These are phyloP conservation scores for Bipolaris oryzae DNA, from an alignment of 2,329 filamentous ascomycete species.

Conservation along the genomic window DNA sequence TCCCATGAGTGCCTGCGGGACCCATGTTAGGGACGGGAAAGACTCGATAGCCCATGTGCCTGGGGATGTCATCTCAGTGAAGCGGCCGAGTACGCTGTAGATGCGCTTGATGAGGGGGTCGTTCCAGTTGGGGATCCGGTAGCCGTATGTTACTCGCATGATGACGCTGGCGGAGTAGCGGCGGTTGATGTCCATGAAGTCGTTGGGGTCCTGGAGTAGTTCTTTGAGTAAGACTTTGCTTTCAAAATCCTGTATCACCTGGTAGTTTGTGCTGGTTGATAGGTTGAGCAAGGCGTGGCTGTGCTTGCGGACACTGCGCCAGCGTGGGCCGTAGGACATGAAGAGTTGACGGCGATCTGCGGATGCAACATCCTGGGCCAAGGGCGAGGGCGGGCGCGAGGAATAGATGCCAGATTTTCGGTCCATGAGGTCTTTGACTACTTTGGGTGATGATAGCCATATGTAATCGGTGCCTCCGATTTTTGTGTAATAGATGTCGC, in stretches of 20 bases:
- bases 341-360: slow-evolving; percentile 56
- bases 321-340: slow-evolving; percentile 49
- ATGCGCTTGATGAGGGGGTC: slow-evolving; percentile 42
- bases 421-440: slow-evolving; percentile 62
- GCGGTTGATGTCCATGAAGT: slow-evolving; percentile 41
- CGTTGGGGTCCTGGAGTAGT: slow-evolving; percentile 45
- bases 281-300: slow-evolving; percentile 42
- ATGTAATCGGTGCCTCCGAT: slow-evolving; percentile 51
- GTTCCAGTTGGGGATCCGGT: slow-evolving; percentile 42
- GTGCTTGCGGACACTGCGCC: slow-evolving; percentile 48
- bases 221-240: slow-evolving; percentile 54
- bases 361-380: slow-evolving; percentile 53
- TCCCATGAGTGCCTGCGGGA: slow-evolving; percentile 41
- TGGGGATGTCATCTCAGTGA: slow-evolving; percentile 40
- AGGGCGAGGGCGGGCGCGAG: slow-evolving; percentile 48
- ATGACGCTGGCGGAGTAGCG: slow-evolving; percentile 44
- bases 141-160: slow-evolving; percentile 45
- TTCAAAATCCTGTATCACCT: slow-evolving; percentile 55
- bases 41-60: slow-evolving; percentile 38
- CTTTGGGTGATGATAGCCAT: slow-evolving; percentile 54
- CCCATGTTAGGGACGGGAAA: slow-evolving; percentile 37
- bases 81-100: slow-evolving; percentile 39
- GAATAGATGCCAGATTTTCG: slow-evolving; percentile 60
- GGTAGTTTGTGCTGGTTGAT: slow-evolving; percentile 44
- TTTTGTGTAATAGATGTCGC: slow-evolving; percentile 50